Evolutionary conservation across 2,329 filamentous ascomycete genomes (phyloP).

Genomic region (Fonsecaea nubica): DNA sequence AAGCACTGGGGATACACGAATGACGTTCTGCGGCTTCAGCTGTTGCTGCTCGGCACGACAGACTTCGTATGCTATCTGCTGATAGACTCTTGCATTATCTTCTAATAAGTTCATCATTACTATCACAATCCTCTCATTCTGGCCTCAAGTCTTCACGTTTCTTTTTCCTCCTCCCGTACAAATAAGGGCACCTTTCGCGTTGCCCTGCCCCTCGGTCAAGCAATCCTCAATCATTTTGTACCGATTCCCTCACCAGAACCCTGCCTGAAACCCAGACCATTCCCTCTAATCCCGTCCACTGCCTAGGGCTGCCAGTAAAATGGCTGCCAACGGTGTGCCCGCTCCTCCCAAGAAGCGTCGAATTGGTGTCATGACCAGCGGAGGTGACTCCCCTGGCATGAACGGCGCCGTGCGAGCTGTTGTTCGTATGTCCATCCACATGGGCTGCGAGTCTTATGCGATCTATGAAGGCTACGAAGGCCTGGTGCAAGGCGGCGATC

Average conservation of each 20-base stretch:
- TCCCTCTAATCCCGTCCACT: slow-evolving; percentile 1
- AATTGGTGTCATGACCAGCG: slow-evolving; percentile 92
- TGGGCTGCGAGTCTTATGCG: slow-evolving; percentile 78
- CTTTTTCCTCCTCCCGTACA: slow-evolving; percentile 3
- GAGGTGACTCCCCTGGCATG: slow-evolving; percentile 94
- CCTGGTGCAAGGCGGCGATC: slow-evolving; percentile 83
- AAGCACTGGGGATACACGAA: slow-evolving; percentile 16
- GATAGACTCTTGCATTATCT: slow-evolving; percentile 15
- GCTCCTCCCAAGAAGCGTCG: slow-evolving; percentile 60
- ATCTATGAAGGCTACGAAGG: slow-evolving; percentile 97
- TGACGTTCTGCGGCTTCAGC: slow-evolving; percentile 24
- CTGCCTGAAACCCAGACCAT: background rate
- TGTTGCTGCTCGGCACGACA: slow-evolving; percentile 17
- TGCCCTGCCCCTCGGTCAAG: background rate
- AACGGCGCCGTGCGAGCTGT: slow-evolving; percentile 88
- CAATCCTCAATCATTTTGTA: background rate
- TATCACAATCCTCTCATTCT: background rate
- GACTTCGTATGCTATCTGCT: slow-evolving; percentile 12
- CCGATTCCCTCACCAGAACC: slow-evolving; percentile 2
- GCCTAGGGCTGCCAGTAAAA: slow-evolving; percentile 28
- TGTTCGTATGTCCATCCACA: slow-evolving; percentile 87
- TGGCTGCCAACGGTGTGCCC: slow-evolving; percentile 39
- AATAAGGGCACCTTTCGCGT: background rate
- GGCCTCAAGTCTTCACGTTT: slow-evolving; percentile 1
- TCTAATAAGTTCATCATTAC: slow-evolving; percentile 9